Percentiles rank a stretch among this genome's conserved stretches.
These are phyloP conservation scores for Alectoria sarmentosa DNA, from an alignment of 495 filamentous ascomycete genomes.

Conservation along the genomic window DNA sequence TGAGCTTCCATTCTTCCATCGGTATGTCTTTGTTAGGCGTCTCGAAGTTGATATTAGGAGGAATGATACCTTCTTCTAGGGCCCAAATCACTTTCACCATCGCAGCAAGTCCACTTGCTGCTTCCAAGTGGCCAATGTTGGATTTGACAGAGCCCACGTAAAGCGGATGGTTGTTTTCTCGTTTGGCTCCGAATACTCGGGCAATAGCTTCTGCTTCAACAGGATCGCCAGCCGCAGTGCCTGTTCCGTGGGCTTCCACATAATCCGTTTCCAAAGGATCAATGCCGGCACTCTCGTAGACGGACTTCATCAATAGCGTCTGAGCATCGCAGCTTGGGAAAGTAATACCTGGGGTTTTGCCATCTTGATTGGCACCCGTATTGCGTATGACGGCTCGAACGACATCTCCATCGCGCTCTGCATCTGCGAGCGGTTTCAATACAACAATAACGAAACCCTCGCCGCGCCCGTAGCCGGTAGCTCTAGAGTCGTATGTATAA, in stretches of 20 bases:
- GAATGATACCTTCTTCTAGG: neutral
- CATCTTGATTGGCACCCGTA: constrained; percentile 30
- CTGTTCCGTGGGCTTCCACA: constrained; percentile 11
- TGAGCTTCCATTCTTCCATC: too few species aligned
- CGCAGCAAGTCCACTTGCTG: constrained; percentile 31
- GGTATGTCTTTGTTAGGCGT: too few species aligned
- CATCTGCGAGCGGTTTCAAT: constrained; percentile 35
- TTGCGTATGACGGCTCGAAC: constrained; percentile 34
- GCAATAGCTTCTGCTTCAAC: constrained; percentile 1
- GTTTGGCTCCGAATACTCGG: neutral
- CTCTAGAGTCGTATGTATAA: constrained; percentile 30
- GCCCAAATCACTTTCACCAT: constrained; percentile 31
- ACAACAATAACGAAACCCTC: constrained; percentile 38
- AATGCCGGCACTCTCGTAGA: constrained; percentile 15
- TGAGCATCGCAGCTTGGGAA: constrained; percentile 4
- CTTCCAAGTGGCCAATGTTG: constrained; percentile 37
- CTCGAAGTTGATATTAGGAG: neutral
- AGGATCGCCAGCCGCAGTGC: constrained; percentile 16
- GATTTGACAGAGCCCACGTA: constrained; percentile 35
- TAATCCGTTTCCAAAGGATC: constrained; percentile 27
- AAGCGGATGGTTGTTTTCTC: constrained; percentile 7
- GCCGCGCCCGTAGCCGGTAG: constrained; percentile 40
- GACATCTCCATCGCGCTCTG: constrained; percentile 39
- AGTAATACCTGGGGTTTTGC: constrained; percentile 27
- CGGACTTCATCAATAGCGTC: constrained; percentile 25